Evolutionary conservation across 2,329 filamentous ascomycete genomes (phyloP).

Genomic region (Colletotrichum sp.): DNA sequence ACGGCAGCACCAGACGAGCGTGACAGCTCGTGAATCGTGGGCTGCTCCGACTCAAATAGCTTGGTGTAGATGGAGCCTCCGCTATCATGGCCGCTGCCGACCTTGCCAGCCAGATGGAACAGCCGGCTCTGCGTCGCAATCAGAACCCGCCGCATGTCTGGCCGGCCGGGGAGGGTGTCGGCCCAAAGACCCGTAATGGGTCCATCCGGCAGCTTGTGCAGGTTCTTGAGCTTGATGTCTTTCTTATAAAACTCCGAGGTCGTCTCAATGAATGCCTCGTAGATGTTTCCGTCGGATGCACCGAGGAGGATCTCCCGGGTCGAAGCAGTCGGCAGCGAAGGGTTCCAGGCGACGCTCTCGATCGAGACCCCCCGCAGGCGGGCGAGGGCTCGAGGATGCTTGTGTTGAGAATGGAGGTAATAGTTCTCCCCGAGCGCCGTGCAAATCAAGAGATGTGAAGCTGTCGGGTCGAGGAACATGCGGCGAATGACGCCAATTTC

Average conservation of each 20-base stretch:
- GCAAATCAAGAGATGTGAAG: conserved; percentile 90
- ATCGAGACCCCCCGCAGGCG: conserved; percentile 86
- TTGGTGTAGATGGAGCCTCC: conserved; percentile 85
- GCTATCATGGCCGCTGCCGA: conserved; percentile 78
- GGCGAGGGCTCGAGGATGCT: conserved; percentile 81
- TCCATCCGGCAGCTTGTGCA: conserved; percentile 84
- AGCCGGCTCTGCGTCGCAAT: conserved; percentile 80
- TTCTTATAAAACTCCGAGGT: conserved; percentile 94
- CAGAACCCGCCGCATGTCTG: conserved; percentile 78
- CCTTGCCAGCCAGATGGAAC: conserved; percentile 81
- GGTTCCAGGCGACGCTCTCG: conserved; percentile 94
- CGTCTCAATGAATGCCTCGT: conserved; percentile 94
- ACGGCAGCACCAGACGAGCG: conserved; percentile 62
- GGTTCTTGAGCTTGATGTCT: conserved; percentile 85
- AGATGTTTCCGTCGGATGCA: conserved; percentile 91
- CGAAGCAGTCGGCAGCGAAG: conserved; percentile 88
- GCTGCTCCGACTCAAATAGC: conserved; percentile 87
- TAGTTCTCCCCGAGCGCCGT: conserved; percentile 95
- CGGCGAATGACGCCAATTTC: conserved; percentile 92
- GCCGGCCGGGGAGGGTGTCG: conserved; percentile 71
- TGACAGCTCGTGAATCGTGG: conserved; percentile 75
- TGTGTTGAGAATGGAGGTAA: conserved; percentile 95
- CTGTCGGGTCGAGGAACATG: conserved; percentile 97
- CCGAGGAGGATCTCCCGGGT: conserved; percentile 94
- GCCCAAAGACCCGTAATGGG: conserved; percentile 87